These are phyloP conservation scores for Flaveria sonorensis DNA, from an alignment of 129 eudicot genomes.

Conservation along the genomic window DNA sequence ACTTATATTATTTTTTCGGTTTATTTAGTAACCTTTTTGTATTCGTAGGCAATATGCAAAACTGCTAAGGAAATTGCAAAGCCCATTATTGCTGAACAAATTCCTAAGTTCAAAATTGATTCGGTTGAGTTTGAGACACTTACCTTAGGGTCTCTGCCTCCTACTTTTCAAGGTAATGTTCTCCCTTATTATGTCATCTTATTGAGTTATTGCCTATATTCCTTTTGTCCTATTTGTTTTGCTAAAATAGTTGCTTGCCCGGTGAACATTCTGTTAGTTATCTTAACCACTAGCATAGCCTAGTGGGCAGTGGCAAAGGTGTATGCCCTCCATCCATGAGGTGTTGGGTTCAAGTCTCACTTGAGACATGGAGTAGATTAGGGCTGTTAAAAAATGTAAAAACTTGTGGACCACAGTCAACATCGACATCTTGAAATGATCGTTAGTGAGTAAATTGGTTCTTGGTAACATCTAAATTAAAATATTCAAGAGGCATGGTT, in stretches of 20 bases:
- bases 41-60: constrained; percentile 77
- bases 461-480: neutral
- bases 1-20: neutral
- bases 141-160: constrained; percentile 85
- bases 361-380: no score
- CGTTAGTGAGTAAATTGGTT: neutral
- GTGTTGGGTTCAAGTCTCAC: no score
- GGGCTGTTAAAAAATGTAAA: no score
- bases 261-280: neutral
- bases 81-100: constrained; percentile 90
- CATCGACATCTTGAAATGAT: neutral
- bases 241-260: neutral
- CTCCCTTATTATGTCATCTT: neutral
- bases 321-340: neutral
- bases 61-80: constrained; percentile 79
- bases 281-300: neutral
- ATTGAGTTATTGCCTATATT: neutral
- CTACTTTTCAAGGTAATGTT: constrained; percentile 75
- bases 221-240: neutral
- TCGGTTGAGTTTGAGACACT: constrained; percentile 72
- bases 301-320: no score
- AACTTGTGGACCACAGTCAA: neutral
- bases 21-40: neutral
- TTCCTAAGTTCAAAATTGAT: constrained; percentile 82
- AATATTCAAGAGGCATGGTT: neutral